Evolutionary conservation across 2,329 filamentous ascomycete species (phyloP).

Genomic region (Claviceps arundinis): DNA sequence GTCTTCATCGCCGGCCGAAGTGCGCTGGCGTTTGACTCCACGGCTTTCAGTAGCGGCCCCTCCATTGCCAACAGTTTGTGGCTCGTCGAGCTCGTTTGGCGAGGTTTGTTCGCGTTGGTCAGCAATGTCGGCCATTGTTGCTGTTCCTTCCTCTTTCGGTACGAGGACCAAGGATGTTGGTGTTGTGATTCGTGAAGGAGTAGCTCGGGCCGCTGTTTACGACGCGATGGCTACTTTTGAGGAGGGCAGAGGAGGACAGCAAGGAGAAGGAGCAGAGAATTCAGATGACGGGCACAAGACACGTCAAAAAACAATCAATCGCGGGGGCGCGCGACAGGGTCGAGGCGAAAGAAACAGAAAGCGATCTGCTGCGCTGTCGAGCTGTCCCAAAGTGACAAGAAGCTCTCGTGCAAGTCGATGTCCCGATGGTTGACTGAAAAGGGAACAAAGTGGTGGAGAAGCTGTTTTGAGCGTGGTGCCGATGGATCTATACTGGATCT

Average conservation of each 20-base stretch:
- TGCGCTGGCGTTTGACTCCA: slow-evolving; percentile 80
- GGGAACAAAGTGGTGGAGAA: slow-evolving; percentile 45
- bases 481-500: slow-evolving; percentile 54
- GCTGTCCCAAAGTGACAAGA: slow-evolving; percentile 17
- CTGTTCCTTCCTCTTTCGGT: neutral
- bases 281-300: slow-evolving; percentile 1
- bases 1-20: slow-evolving; percentile 77
- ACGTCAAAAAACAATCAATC: slow-evolving; percentile 2
- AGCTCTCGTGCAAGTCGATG: slow-evolving; percentile 11
- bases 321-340: neutral
- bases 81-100: slow-evolving; percentile 60
- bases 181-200: neutral
- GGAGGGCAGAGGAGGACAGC: neutral
- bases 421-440: slow-evolving; percentile 24
- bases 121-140: slow-evolving; percentile 62
- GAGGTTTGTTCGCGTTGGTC: slow-evolving; percentile 67
- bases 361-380: slow-evolving; percentile 1
- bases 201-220: slow-evolving; percentile 2
- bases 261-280: neutral
- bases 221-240: slow-evolving; percentile 1
- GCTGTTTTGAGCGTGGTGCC: slow-evolving; percentile 51
- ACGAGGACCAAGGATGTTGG: neutral
- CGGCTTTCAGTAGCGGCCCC: slow-evolving; percentile 56
- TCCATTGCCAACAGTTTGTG: slow-evolving; percentile 61
- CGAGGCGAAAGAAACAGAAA: neutral